phyloP scores from a whole-genome alignment of 2,329 filamentous ascomycete species.

The Coleophoma cylindrospora region DNA sequence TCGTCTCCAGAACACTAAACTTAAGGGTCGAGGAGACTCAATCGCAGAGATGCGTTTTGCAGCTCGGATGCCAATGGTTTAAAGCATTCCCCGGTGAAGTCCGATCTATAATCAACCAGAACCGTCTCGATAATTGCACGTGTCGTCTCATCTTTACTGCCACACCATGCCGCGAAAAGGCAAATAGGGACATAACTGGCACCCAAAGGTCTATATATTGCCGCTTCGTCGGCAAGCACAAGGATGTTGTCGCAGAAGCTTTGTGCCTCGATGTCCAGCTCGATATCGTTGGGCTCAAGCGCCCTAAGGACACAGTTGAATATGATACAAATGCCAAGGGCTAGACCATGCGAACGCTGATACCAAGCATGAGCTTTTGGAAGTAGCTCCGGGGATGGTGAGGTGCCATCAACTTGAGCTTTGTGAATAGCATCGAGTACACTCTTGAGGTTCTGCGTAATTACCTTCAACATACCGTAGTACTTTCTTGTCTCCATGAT shows the following conservation, averaged over 20 bases:
- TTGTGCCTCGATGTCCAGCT: slow-evolving; percentile 12
- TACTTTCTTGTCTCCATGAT: not conserved
- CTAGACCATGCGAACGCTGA: slow-evolving; percentile 26
- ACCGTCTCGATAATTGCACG: not conserved
- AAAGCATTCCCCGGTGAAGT: not conserved
- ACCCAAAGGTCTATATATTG: slow-evolving; percentile 26
- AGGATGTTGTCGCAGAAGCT: slow-evolving; percentile 22
- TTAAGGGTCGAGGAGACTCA: too few species aligned
- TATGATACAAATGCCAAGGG: slow-evolving; percentile 23
- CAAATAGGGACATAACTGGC: slow-evolving; percentile 25
- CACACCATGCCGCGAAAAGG: slow-evolving; percentile 21
- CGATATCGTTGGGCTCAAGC: slow-evolving; percentile 18
- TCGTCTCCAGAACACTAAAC: too few species aligned
- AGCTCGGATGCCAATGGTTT: not conserved
- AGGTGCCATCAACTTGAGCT: too few species aligned
- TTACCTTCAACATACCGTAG: not conserved
- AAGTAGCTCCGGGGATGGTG: not conserved
- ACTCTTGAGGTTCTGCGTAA: not conserved
- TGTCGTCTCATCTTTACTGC: not conserved
- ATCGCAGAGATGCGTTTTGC: not conserved
- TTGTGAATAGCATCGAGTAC: not conserved
- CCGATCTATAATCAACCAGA: not conserved
- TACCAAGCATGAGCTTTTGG: not conserved
- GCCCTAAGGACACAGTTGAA: slow-evolving; percentile 28
- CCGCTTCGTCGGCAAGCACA: slow-evolving; percentile 19